These are phyloP conservation scores for Ceratobasidium theobromae DNA, from an alignment of 1,284 basidiomycete genomes.

Conservation along the genomic window DNA sequence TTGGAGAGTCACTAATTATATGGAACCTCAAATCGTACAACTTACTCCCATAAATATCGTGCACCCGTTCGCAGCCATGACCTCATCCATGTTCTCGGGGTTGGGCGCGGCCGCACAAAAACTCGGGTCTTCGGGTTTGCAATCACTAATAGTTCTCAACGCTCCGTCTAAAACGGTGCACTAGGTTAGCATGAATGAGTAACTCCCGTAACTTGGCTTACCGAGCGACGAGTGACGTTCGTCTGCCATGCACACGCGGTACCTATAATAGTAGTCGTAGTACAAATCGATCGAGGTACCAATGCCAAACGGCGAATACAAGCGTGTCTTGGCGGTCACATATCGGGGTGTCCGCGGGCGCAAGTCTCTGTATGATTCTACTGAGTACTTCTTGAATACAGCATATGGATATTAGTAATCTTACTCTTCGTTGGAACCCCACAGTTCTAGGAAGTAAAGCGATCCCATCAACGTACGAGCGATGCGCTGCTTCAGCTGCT, in stretches of 20 bases:
- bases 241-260: not conserved
- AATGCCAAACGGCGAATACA: constrained; percentile 2
- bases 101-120: too few species aligned
- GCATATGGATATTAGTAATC: not conserved
- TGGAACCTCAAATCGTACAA: too few species aligned
- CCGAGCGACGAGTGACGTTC: not conserved
- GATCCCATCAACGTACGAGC: not conserved
- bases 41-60: too few species aligned
- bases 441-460: not conserved
- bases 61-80: too few species aligned
- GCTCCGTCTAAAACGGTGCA: too few species aligned
- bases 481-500: not conserved
- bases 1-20: too few species aligned
- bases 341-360: not conserved
- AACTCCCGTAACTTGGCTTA: not conserved
- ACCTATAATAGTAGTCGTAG: not conserved
- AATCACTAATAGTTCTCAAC: too few species aligned
- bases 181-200: not conserved
- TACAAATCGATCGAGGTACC: not conserved
- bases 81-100: too few species aligned
- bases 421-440: not conserved
- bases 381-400: not conserved
- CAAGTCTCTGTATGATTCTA: not conserved
- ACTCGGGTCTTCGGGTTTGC: too few species aligned
- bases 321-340: not conserved